Percentiles rank a stretch among this genome's conserved stretches.
phyloP scores from a whole-genome alignment of 768 basidiomycete genomes.

The Trametes gibbosa region DNA sequence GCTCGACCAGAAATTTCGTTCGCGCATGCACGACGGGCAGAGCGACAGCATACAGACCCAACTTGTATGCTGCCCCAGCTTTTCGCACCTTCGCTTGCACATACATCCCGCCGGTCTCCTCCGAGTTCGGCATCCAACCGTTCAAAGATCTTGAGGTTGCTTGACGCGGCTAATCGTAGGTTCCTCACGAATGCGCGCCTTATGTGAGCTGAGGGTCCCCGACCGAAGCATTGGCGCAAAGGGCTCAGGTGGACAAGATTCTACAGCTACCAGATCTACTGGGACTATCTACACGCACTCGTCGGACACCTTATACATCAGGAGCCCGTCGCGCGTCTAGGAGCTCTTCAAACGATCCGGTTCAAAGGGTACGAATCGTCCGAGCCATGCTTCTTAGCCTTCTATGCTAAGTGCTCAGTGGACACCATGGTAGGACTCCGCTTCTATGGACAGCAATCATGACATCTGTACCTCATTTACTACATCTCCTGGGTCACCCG shows the following conservation, averaged over 20 bases:
- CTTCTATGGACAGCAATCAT: too few relatives aligned
- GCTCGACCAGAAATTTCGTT: constrained; percentile 21
- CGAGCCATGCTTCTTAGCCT: too few relatives aligned
- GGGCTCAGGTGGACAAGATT: not conserved
- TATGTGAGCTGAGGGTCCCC: not conserved
- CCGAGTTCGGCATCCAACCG: not conserved
- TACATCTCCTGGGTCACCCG: too few relatives aligned
- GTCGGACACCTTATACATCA: not conserved
- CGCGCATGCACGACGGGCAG: constrained; percentile 22
- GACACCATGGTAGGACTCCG: too few relatives aligned
- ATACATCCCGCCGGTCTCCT: not conserved
- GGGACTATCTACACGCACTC: not conserved
- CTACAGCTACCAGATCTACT: constrained; percentile 10
- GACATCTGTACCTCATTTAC: too few relatives aligned
- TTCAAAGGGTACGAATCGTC: too few relatives aligned
- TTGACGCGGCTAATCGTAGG: constrained; percentile 14
- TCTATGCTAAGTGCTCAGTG: too few relatives aligned
- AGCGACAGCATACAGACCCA: not conserved
- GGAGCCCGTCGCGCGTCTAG: too few relatives aligned
- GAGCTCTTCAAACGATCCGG: too few relatives aligned
- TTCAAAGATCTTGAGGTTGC: constrained; percentile 2
- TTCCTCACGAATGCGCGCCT: not conserved
- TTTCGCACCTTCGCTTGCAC: not conserved
- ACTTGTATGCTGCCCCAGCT: not conserved
- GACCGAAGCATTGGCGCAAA: not conserved